Percentiles rank a stretch among this genome's conserved stretches.
phyloP scores from a whole-genome alignment of 2,329 filamentous ascomycete genomes.

The Aureobasidium sp. region DNA sequence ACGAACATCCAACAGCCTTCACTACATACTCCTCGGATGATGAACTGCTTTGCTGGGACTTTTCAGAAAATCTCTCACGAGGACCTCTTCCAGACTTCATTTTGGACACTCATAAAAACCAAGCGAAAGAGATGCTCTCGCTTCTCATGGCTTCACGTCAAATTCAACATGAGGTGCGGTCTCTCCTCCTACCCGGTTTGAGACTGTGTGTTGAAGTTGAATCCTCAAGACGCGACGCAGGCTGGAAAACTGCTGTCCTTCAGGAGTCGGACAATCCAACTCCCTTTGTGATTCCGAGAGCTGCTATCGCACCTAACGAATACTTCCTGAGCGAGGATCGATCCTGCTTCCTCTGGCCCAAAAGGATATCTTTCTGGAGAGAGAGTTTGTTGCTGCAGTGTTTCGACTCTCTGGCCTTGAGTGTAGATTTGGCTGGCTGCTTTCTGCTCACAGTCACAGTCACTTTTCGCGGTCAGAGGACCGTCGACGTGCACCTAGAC shows the following conservation, averaged over 20 bases:
- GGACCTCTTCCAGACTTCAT: no score
- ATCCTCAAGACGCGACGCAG: neutral
- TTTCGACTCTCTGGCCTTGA: neutral
- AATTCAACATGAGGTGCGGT: neutral
- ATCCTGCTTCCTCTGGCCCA: neutral
- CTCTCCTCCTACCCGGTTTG: neutral
- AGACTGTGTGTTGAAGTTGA: neutral
- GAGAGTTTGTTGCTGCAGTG: neutral
- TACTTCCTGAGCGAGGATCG: neutral
- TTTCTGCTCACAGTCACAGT: neutral
- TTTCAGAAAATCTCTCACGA: neutral
- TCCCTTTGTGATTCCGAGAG: neutral
- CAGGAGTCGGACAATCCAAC: neutral
- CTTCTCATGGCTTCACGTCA: neutral
- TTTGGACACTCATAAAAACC: neutral
- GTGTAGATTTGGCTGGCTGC: neutral
- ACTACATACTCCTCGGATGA: neutral
- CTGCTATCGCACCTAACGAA: neutral
- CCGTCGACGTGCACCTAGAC: neutral
- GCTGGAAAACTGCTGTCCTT: neutral
- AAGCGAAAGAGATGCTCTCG: neutral
- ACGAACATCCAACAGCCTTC: neutral
- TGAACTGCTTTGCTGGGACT: neutral
- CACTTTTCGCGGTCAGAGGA: neutral
- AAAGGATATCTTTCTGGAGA: neutral